Percentiles rank a stretch among this genome's conserved stretches.
Conservation (phyloP, 768 basidiomycete species). For the Mycena pura region DNA sequence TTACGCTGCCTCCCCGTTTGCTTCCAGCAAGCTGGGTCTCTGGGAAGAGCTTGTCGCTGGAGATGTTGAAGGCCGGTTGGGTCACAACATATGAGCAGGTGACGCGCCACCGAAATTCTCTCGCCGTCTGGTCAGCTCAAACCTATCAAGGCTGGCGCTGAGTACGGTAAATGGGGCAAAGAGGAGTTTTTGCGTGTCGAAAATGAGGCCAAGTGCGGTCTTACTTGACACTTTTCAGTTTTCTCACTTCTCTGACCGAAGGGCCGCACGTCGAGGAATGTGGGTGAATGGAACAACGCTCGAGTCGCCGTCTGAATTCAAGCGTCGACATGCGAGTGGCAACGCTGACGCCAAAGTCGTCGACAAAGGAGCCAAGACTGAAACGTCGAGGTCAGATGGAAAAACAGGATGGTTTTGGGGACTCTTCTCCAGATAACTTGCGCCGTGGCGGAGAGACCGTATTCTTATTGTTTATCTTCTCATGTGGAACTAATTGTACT, state of each 20-base stretch:
- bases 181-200: constrained; percentile 69
- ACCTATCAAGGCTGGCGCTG: constrained; percentile 61
- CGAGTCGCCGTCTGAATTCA: constrained; percentile 84
- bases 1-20: constrained; percentile 58
- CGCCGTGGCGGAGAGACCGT: not conserved
- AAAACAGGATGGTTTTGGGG: constrained; percentile 16
- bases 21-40: constrained; percentile 56
- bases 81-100: constrained; percentile 77
- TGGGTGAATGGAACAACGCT: constrained; percentile 62
- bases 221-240: not conserved
- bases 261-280: constrained; percentile 71
- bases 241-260: constrained; percentile 34
- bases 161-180: constrained; percentile 75
- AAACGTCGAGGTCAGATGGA: not conserved
- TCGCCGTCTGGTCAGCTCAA: not conserved
- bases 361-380: constrained; percentile 10
- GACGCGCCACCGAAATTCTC: not conserved
- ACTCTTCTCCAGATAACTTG: constrained; percentile 9
- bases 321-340: constrained; percentile 60
- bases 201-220: constrained; percentile 67
- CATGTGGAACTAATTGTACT: constrained; percentile 1
- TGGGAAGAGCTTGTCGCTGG: constrained; percentile 60
- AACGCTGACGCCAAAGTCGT: constrained; percentile 15
- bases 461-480: constrained; percentile 3
- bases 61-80: constrained; percentile 85